Conservation (phyloP, 1,139 yeast genomes). For the Arxiozyma heterogenica region DNA sequence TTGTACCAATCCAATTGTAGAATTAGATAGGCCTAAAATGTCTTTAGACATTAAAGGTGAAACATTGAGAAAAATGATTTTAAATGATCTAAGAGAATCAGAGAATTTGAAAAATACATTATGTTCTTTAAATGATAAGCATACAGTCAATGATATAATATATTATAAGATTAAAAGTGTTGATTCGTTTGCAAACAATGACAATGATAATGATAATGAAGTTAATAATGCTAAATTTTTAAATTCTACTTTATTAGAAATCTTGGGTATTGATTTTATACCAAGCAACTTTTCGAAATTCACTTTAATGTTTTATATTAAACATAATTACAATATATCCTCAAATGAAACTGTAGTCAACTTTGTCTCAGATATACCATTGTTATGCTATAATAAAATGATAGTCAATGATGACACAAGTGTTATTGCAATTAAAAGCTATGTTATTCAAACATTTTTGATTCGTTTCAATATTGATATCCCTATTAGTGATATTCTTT, state of each 20-base stretch:
- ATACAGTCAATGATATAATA: conserved; percentile 14
- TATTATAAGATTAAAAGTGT: conserved; percentile 17
- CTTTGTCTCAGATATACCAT: conserved; percentile 22
- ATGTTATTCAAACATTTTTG: conserved; percentile 22
- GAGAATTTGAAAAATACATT: conserved; percentile 8
- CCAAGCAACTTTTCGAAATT: conserved; percentile 19
- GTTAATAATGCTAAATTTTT: conserved; percentile 9
- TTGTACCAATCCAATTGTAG: conserved; percentile 9
- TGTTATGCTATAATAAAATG: conserved; percentile 19
- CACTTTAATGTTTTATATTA: conserved; percentile 20
- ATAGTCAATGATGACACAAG: conserved; percentile 19
- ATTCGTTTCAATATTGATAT: conserved; percentile 16
- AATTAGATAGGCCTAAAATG: conserved; percentile 4
- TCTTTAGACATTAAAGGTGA: conserved; percentile 13
- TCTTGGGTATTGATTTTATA: conserved; percentile 22
- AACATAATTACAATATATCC: conserved; percentile 12
- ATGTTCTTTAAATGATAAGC: conserved; percentile 14
- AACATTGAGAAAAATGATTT: conserved; percentile 12
- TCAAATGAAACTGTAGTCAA: conserved; percentile 13
- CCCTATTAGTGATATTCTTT: conserved; percentile 15
- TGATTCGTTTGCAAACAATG: conserved; percentile 12
- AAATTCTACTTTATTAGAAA: conserved; percentile 16
- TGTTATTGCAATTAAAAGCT: conserved; percentile 23
- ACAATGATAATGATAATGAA: conserved; percentile 2
- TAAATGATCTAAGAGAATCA: conserved; percentile 14